Conservation (phyloP, 441 rosid species). For the Mallotus repandus region DNA sequence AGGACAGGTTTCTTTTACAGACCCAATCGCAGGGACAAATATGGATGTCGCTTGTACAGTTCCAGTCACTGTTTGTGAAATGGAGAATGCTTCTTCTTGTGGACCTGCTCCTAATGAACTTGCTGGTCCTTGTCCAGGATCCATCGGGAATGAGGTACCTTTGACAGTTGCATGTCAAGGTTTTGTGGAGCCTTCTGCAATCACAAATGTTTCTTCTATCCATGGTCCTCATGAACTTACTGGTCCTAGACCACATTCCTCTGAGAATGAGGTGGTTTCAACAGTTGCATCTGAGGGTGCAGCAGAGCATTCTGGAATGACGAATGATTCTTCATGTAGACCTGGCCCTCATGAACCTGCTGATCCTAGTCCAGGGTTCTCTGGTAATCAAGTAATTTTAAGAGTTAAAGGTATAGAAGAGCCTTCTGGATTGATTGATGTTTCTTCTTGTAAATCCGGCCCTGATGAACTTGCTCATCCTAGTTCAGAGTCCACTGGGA, state of each 20-base stretch:
- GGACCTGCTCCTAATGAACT: constrained; percentile 18
- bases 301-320: neutral
- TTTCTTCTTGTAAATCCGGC: too few species aligned
- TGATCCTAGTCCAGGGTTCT: neutral
- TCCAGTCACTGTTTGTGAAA: constrained; percentile 25
- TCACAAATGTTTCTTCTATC: neutral
- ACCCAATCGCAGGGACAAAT: constrained; percentile 13
- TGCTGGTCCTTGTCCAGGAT: constrained; percentile 3
- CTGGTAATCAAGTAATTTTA: neutral
- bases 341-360: too few species aligned
- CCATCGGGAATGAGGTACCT: constrained; percentile 25
- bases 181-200: constrained; percentile 2
- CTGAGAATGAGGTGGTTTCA: neutral
- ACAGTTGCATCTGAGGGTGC: constrained; percentile 14
- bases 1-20: constrained; percentile 16
- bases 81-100: constrained; percentile 21
- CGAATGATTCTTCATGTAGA: neutral
- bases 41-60: constrained; percentile 32
- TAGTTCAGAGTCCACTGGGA: neutral
- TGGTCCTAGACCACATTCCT: neutral
- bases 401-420: neutral
- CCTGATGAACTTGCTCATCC: neutral
- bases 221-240: neutral
- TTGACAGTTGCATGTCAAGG: constrained; percentile 23
- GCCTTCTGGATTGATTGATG: neutral